phyloP scores from a whole-genome alignment of 1,284 basidiomycete genomes.

The Mycosarcoma maydis region DNA sequence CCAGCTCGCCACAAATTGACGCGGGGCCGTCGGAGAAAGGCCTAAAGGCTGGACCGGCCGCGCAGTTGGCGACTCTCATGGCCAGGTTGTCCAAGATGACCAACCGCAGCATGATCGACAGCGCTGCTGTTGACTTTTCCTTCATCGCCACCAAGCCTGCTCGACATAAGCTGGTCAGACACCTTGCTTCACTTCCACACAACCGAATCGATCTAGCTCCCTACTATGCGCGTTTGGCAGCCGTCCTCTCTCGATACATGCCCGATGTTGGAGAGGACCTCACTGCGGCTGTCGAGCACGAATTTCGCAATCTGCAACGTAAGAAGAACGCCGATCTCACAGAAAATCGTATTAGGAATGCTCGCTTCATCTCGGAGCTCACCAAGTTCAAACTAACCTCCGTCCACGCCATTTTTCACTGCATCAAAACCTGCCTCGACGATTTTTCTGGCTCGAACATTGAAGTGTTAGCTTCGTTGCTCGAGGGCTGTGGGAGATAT shows the following conservation, averaged over 20 bases:
- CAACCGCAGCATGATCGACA: constrained; percentile 90
- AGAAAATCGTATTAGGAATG: constrained; percentile 88
- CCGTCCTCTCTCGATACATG: constrained; percentile 90
- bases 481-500: constrained; percentile 95
- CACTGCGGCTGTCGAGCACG: constrained; percentile 85
- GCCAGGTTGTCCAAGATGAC: constrained; percentile 91
- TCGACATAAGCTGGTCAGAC: constrained; percentile 81
- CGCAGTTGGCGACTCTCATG: constrained; percentile 88
- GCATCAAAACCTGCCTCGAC: constrained; percentile 95
- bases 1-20: constrained; percentile 30
- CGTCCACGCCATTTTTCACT: constrained; percentile 88
- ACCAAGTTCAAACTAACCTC: constrained; percentile 97
- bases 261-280: constrained; percentile 87
- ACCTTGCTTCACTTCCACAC: constrained; percentile 82
- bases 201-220: constrained; percentile 89
- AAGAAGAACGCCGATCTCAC: constrained; percentile 91
- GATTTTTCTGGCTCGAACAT: constrained; percentile 92
- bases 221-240: constrained; percentile 89
- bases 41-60: constrained; percentile 81
- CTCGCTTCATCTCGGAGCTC: constrained; percentile 86
- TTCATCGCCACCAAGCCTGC: constrained; percentile 96
- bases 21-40: constrained; percentile 38
- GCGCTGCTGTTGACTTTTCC: constrained; percentile 93
- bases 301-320: constrained; percentile 93
- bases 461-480: constrained; percentile 87